phyloP scores from a whole-genome alignment of 2,329 filamentous ascomycete genomes.

The Orbilia ellipsospora region DNA sequence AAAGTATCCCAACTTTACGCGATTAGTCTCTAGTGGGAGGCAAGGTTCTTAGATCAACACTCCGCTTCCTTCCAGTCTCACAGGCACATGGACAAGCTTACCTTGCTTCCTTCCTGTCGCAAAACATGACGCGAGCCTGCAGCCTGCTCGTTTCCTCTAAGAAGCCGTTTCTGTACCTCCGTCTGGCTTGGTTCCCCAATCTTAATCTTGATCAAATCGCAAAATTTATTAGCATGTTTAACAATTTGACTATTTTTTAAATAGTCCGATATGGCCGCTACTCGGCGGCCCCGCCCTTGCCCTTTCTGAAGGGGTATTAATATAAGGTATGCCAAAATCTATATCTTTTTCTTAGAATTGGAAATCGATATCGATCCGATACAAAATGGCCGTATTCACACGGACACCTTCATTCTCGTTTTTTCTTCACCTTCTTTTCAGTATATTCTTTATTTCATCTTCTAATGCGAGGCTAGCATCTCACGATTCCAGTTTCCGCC shows the following conservation, averaged over 20 bases:
- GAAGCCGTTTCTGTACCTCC: neutral
- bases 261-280: conserved; percentile 12
- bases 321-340: neutral
- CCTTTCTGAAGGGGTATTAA: neutral
- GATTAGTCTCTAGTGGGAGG: no score
- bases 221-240: neutral
- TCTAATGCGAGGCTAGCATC: conserved; percentile 36
- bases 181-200: neutral
- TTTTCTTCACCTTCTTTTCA: conserved; percentile 29
- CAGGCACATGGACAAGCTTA: conserved; percentile 1
- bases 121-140: conserved; percentile 16
- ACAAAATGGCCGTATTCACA: conserved; percentile 5
- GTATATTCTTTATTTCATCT: conserved; percentile 21
- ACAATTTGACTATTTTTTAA: conserved; percentile 8
- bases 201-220: conserved; percentile 16
- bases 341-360: neutral
- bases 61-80: conserved; percentile 10
- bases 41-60: neutral
- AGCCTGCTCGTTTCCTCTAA: neutral
- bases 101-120: conserved; percentile 2
- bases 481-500: conserved; percentile 61
- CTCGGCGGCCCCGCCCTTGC: conserved; percentile 13
- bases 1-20: neutral
- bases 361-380: conserved; percentile 1
- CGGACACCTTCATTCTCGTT: conserved; percentile 23